Percentiles rank a stretch among this genome's conserved stretches.
Evolutionary conservation across 2,329 filamentous ascomycete genomes (phyloP).

Genomic region (Macrophomina tecta): DNA sequence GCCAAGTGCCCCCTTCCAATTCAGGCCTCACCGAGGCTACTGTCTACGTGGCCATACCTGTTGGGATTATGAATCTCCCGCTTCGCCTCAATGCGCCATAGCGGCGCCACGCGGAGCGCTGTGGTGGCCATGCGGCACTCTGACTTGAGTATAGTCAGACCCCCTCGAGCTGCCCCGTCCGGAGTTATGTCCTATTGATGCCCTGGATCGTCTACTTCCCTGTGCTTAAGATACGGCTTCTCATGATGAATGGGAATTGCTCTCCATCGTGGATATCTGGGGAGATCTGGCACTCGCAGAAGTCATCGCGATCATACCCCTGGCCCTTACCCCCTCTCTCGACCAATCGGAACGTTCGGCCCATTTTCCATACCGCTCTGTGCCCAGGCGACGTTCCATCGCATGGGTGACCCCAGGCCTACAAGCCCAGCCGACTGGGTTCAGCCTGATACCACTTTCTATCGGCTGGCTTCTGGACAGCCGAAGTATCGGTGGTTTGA

Average conservation of each 20-base stretch:
- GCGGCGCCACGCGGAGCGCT: background rate
- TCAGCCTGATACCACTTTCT: background rate
- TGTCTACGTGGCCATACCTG: conserved; percentile 4
- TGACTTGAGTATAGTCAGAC: background rate
- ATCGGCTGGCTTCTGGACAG: background rate
- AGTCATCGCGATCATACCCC: conserved; percentile 6
- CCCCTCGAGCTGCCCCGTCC: background rate
- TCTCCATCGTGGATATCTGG: background rate
- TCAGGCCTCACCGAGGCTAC: background rate
- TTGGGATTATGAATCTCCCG: background rate
- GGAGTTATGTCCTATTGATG: background rate
- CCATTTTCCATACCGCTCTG: background rate
- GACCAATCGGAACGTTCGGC: conserved; percentile 8
- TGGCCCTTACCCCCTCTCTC: background rate
- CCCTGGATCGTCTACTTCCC: background rate
- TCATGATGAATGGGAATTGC: conserved; percentile 4
- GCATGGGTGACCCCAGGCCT: background rate
- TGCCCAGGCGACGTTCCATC: background rate
- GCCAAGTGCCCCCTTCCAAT: background rate
- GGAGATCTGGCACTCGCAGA: conserved; percentile 3
- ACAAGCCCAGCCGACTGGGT: background rate
- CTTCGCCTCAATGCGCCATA: background rate
- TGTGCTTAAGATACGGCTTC: background rate
- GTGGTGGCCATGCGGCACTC: conserved; percentile 2
- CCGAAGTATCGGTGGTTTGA: background rate